phyloP scores from a whole-genome alignment of 2,329 filamentous ascomycete species.

The Pseudophaeomoniella oleicola region DNA sequence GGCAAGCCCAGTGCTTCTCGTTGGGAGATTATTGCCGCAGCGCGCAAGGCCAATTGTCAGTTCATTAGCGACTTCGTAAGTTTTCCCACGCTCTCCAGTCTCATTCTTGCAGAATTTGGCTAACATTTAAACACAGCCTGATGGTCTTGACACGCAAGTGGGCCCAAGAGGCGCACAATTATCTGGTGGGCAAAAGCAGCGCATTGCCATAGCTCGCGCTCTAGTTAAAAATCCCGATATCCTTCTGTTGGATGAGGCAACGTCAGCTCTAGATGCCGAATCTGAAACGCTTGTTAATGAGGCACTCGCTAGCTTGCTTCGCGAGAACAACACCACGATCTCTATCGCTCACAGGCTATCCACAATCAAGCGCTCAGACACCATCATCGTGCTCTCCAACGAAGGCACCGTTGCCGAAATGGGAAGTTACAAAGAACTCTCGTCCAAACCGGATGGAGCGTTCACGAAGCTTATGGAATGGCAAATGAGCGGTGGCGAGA shows the following conservation, averaged over 20 bases:
- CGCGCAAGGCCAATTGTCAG: constrained; percentile 82
- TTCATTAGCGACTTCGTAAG: constrained; percentile 85
- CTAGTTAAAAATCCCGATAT: constrained; percentile 95
- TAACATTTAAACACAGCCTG: constrained; percentile 39
- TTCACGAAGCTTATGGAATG: constrained; percentile 97
- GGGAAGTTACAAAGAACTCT: constrained; percentile 68
- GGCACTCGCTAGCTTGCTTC: constrained; percentile 65
- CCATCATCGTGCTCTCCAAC: constrained; percentile 77
- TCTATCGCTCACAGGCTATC: constrained; percentile 91
- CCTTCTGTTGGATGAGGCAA: constrained; percentile 89
- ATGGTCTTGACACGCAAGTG: constrained; percentile 86
- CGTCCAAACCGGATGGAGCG: constrained; percentile 58
- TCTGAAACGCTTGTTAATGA: constrained; percentile 94
- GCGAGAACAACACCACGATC: constrained; percentile 87
- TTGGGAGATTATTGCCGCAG: constrained; percentile 71
- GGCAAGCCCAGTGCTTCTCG: constrained; percentile 66
- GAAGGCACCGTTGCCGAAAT: constrained; percentile 85
- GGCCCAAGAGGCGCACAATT: constrained; percentile 86
- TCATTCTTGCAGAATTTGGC: constrained; percentile 1
- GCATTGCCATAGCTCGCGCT: constrained; percentile 90
- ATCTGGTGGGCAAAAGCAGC: constrained; percentile 92
- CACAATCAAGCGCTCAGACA: constrained; percentile 90
- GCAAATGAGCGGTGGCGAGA: constrained; percentile 82
- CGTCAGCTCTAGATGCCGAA: constrained; percentile 88
- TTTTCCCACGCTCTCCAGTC: constrained; percentile 7